These are phyloP conservation scores for Volvox africanus DNA, from an alignment of 139 green algal species.

Conservation along the genomic window DNA sequence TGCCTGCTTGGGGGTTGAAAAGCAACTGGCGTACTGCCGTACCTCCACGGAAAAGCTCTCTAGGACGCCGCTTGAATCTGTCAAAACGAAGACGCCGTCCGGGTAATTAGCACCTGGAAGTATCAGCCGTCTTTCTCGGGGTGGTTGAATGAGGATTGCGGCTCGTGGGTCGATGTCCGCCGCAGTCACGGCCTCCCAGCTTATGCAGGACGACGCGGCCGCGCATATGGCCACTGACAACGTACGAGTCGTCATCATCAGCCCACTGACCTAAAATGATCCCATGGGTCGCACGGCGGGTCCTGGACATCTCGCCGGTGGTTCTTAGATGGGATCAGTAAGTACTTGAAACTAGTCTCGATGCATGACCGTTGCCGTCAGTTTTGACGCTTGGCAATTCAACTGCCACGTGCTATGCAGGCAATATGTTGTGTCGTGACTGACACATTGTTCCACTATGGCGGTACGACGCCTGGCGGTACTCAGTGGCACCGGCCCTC, in stretches of 20 bases:
- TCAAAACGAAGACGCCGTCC: background rate
- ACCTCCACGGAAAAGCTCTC: background rate
- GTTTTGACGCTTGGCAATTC: no score
- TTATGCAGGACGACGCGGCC: background rate
- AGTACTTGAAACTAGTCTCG: background rate
- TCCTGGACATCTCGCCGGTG: no score
- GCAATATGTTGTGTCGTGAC: background rate
- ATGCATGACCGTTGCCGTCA: no score
- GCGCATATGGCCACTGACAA: background rate
- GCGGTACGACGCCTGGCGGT: background rate
- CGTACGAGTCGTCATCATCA: background rate
- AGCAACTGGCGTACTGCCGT: background rate
- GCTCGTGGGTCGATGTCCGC: background rate
- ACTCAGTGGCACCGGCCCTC: background rate
- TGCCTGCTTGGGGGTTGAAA: no score
- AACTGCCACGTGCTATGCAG: background rate
- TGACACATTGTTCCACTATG: background rate
- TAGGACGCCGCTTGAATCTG: background rate
- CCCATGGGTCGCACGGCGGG: no score
- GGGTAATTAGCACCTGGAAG: background rate
- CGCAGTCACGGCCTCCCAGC: background rate
- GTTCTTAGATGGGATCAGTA: no score
- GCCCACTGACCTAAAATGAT: background rate
- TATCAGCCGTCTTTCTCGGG: background rate
- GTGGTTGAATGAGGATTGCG: background rate